phyloP scores from a whole-genome alignment of 768 basidiomycete species.

The Pisolithus orientalis region DNA sequence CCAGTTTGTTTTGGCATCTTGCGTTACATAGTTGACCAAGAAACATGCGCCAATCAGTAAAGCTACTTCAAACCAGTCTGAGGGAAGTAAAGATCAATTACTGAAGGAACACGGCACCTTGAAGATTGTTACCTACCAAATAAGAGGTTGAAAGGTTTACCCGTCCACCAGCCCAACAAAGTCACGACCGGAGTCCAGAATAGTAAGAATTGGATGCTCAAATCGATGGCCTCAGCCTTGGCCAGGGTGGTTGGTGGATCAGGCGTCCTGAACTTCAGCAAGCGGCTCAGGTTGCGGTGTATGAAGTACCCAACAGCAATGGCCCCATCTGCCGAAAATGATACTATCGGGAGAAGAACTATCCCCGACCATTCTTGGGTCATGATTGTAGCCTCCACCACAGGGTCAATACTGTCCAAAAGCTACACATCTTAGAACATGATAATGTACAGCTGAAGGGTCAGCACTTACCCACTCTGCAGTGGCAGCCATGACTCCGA shows the following conservation, averaged over 20 bases:
- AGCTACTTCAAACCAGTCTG: slow-evolving; percentile 67
- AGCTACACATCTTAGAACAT: slow-evolving; percentile 33
- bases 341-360: slow-evolving; percentile 64
- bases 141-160: slow-evolving; percentile 54
- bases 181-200: slow-evolving; percentile 78
- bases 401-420: slow-evolving; percentile 56
- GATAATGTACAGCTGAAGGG: not conserved
- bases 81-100: not conserved
- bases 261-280: slow-evolving; percentile 19
- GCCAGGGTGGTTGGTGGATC: slow-evolving; percentile 52
- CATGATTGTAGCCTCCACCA: slow-evolving; percentile 39
- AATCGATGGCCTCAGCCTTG: slow-evolving; percentile 64
- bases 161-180: slow-evolving; percentile 61
- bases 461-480: slow-evolving; percentile 55
- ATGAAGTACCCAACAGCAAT: slow-evolving; percentile 53
- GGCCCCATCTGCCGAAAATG: slow-evolving; percentile 66
- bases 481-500: slow-evolving; percentile 60
- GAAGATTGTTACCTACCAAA: slow-evolving; percentile 46
- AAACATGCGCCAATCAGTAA: slow-evolving; percentile 62
- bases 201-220: slow-evolving; percentile 70
- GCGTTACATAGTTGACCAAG: slow-evolving; percentile 75
- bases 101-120: not conserved
- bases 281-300: not conserved
- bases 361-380: slow-evolving; percentile 63
- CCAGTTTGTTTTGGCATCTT: slow-evolving; percentile 77